A percentile compares a stretch with the other conserved stretches of the same genome.
phyloP scores from a whole-genome alignment of 805 yeast species.

The Cephaloascus albidus region DNA sequence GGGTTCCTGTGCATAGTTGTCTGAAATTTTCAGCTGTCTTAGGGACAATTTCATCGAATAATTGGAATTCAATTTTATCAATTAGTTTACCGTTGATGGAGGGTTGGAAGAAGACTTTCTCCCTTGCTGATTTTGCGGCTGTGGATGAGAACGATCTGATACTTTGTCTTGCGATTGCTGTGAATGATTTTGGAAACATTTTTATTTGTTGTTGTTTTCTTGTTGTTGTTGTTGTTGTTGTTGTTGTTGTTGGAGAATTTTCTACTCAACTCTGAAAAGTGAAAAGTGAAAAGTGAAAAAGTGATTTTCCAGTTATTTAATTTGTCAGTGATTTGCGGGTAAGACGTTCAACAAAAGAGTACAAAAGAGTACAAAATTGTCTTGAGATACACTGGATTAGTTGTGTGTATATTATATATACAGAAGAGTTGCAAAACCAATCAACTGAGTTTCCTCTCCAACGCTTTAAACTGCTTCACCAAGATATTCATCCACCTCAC shows the following conservation, averaged over 20 bases:
- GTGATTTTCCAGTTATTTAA: too few species aligned
- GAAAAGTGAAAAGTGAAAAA: too few species aligned
- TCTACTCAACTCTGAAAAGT: too few species aligned
- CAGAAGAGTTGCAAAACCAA: background rate
- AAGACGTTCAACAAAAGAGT: too few species aligned
- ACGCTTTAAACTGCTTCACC: conserved; percentile 16
- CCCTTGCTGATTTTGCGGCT: conserved; percentile 31
- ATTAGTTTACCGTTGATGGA: conserved; percentile 43
- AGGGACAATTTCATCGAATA: conserved; percentile 43
- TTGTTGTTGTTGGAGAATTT: too few species aligned
- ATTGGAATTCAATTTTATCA: conserved; percentile 27
- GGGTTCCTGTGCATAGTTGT: conserved; percentile 83
- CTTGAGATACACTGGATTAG: background rate
- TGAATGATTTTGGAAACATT: too few species aligned
- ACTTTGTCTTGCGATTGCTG: conserved; percentile 12
- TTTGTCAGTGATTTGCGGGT: too few species aligned
- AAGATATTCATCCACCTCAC: conserved; percentile 35
- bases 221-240: too few species aligned
- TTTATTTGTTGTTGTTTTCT: too few species aligned
- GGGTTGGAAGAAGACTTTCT: conserved; percentile 50
- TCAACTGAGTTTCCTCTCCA: conserved; percentile 7
- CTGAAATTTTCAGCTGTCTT: conserved; percentile 77
- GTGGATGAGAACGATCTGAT: conserved; percentile 44
- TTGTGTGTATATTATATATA: background rate
- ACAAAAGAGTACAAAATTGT: background rate